Evolutionary conservation across 2,329 filamentous ascomycete genomes (phyloP).

Genomic region (Xylariomycetidae sp.): DNA sequence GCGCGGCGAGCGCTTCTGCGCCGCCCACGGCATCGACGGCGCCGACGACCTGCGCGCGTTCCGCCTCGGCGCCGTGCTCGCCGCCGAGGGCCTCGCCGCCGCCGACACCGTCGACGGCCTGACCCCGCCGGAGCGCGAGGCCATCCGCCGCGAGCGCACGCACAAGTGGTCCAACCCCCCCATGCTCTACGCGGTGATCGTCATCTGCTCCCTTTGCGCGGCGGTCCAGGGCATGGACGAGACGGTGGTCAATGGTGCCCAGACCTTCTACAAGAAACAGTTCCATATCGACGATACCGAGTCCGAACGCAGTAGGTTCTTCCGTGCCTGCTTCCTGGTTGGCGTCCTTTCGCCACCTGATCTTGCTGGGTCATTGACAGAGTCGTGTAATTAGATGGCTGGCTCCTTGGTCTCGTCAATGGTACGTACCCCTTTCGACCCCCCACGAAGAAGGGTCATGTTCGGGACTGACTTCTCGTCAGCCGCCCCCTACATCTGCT

Average conservation of each 20-base stretch:
- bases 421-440: conserved; percentile 18
- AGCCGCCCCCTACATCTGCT: conserved; percentile 57
- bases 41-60: conserved; percentile 54
- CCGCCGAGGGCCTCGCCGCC: conserved; percentile 43
- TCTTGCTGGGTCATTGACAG: neutral
- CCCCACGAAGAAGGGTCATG: too few species aligned
- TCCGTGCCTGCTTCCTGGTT: too few species aligned
- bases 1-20: conserved; percentile 54
- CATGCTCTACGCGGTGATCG: conserved; percentile 59
- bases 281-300: conserved; percentile 53
- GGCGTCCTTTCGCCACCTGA: too few species aligned
- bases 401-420: conserved; percentile 59
- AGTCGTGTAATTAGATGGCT: conserved; percentile 32
- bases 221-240: conserved; percentile 70
- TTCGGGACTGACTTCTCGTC: conserved; percentile 2
- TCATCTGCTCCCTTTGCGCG: conserved; percentile 40
- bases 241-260: conserved; percentile 63
- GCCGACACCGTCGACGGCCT: conserved; percentile 47
- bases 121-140: conserved; percentile 49
- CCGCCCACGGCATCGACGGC: conserved; percentile 45
- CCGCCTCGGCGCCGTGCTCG: conserved; percentile 52
- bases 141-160: conserved; percentile 54
- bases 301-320: conserved; percentile 30
- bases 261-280: conserved; percentile 55
- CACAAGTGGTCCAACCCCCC: conserved; percentile 65